Evolutionary conservation across 345 rosid species (phyloP).

Genomic region (Moricandia moricandioides): DNA sequence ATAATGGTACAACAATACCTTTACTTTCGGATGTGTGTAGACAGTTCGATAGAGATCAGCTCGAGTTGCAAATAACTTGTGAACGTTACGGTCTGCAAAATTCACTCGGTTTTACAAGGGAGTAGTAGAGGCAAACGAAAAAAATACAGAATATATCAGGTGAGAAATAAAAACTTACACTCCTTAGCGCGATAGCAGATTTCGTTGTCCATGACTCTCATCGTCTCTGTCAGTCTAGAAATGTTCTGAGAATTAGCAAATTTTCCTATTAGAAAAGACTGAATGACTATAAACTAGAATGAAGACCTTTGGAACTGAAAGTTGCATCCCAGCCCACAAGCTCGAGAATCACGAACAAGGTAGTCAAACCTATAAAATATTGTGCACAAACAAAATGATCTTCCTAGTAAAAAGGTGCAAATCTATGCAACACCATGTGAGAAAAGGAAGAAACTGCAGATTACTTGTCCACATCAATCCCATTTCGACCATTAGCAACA

Average conservation of each 20-base stretch:
- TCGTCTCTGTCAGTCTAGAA: conserved; percentile 82
- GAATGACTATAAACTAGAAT: conserved; percentile 23
- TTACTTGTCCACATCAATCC: conserved; percentile 95
- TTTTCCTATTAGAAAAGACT: neutral
- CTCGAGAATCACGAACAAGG: conserved; percentile 86
- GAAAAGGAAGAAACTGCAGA: no score
- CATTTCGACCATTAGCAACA: conserved; percentile 97
- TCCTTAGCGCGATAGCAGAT: conserved; percentile 95
- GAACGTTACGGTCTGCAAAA: conserved; percentile 68
- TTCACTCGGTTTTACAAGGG: conserved; percentile 19
- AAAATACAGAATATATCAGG: conserved; percentile 6
- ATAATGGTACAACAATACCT: conserved; percentile 45
- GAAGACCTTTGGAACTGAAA: conserved; percentile 77
- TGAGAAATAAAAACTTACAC: conserved; percentile 50
- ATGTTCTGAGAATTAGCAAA: conserved; percentile 22
- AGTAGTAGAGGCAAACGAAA: neutral
- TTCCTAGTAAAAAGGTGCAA: neutral
- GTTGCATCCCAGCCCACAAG: conserved; percentile 86
- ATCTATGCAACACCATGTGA: neutral
- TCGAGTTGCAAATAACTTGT: conserved; percentile 82
- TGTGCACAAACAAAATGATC: neutral
- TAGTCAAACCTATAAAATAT: conserved; percentile 74
- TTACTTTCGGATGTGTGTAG: conserved; percentile 91
- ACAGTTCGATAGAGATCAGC: conserved; percentile 96
- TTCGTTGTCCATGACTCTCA: conserved; percentile 87